Evolutionary conservation across 2,329 filamentous ascomycete species (phyloP), one percentile per base, ranked within the genome.

Genomic region (Aquanectria penicillioides): DNA sequence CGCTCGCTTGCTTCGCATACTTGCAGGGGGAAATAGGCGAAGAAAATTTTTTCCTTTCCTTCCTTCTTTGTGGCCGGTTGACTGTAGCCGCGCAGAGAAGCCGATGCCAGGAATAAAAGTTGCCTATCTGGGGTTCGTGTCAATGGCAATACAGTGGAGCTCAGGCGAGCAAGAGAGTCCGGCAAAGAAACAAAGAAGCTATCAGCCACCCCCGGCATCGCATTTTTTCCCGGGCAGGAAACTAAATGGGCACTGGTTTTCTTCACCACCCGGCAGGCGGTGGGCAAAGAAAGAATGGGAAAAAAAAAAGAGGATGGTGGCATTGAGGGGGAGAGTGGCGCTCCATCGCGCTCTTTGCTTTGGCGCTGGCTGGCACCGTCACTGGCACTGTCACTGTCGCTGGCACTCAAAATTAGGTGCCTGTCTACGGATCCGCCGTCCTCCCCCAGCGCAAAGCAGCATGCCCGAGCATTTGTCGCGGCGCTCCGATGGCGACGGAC

Each of bases 141-240:
- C n/a, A 18, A 29, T n/a, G 17, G 29, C 10, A 25, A 29, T 20
- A 47, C 33, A 46, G 41, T 31, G 41, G 26, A 20, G 26, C 5
- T 12, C 22, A 52, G 17, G n/a, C 17, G 11, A 26, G 29, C 23
- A 4, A 47, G 9, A 25, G 6, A 25, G 38, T n/a, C 41, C 17
- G 15, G 26, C 49, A 52, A 52, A 52, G 26, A 43, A 43, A 29
- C 37, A 43, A 52, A 23, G 26, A 38, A 34, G 11, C 15, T 31
- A 13, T 20, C 22, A 55, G 52, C 52, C 43, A 48, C 43, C 34
- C 52, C 52, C 52, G 52, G 43, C 43, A 38, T 34, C 34, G 13
- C 33, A 22, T 44, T 31, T 29, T 36, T 15, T 25, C 29, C 23
- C 11, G 41, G 41, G 41, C 26, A 15, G 41, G n/a, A n/a, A n/a